phyloP scores from a whole-genome alignment of 176 grass and related monocot genomes.

The bread wheat (Triticum aestivum) region DNA sequence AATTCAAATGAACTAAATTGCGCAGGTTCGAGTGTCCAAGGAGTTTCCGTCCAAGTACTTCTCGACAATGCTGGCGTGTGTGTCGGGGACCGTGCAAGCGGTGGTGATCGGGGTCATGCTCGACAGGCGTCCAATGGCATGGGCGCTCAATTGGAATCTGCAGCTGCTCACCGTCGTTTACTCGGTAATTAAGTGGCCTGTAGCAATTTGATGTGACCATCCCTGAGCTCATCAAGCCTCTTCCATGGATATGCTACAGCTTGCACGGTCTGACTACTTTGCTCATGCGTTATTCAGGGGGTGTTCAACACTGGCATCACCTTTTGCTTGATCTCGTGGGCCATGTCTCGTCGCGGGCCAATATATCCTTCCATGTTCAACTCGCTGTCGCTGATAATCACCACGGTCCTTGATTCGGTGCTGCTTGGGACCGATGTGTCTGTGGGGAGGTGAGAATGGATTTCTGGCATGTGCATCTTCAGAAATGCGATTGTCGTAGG shows the following conservation, averaged over 20 bases:
- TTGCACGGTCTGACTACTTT: neutral
- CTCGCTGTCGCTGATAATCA: constrained; percentile 39
- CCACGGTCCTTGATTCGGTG: constrained; percentile 10
- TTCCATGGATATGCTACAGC: neutral
- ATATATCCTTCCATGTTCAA: constrained; percentile 59
- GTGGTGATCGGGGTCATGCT: constrained; percentile 5
- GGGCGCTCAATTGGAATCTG: constrained; percentile 41
- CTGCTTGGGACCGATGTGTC: constrained; percentile 39
- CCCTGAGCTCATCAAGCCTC: neutral
- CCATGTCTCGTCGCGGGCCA: constrained; percentile 15
- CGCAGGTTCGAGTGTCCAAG: constrained; percentile 17
- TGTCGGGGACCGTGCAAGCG: constrained; percentile 23
- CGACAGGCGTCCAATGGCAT: neutral
- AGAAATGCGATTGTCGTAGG: neutral
- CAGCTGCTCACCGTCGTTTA: constrained; percentile 41
- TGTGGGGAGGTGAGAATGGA: constrained; percentile 31
- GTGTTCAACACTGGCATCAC: constrained; percentile 36
- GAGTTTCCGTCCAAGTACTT: constrained; percentile 48
- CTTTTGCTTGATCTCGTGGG: constrained; percentile 52
- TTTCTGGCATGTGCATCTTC: neutral
- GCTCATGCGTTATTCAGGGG: constrained; percentile 2
- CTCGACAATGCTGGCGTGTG: constrained; percentile 36
- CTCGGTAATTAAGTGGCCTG: constrained; percentile 13
- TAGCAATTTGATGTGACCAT: too few species aligned
- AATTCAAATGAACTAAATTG: neutral